phyloP scores from a whole-genome alignment of 148 eudicot genomes.

The Limonium bicolor region DNA sequence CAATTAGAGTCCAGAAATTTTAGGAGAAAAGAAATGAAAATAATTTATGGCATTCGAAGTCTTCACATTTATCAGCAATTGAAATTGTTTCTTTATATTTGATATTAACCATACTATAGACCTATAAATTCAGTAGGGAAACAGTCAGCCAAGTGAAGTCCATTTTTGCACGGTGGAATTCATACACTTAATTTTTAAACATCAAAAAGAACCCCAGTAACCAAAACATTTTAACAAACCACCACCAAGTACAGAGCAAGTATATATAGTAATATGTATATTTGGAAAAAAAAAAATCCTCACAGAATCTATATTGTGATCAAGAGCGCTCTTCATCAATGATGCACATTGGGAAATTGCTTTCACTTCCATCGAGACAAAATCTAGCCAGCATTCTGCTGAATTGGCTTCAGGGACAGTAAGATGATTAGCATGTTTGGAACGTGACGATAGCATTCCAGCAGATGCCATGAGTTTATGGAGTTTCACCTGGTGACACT shows the following conservation, averaged over 20 bases:
- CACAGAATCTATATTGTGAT: conserved; percentile 39
- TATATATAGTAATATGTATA: neutral
- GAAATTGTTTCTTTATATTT: too few species aligned
- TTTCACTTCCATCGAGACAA: conserved; percentile 67
- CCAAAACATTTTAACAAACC: neutral
- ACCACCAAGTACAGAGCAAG: neutral
- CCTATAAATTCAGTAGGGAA: too few species aligned
- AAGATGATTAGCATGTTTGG: conserved; percentile 19
- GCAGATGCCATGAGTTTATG: conserved; percentile 65
- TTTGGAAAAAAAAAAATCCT: conserved; percentile 20
- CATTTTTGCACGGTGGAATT: too few species aligned
- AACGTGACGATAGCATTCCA: conserved; percentile 51
- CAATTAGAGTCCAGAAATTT: too few species aligned
- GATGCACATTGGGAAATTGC: conserved; percentile 69
- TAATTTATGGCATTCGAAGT: too few species aligned
- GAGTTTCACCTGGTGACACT: conserved; percentile 67
- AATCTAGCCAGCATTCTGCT: conserved; percentile 26
- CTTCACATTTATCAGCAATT: too few species aligned
- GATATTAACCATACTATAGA: too few species aligned
- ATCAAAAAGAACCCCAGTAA: too few species aligned
- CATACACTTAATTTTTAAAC: too few species aligned
- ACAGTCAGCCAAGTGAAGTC: too few species aligned
- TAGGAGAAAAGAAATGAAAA: too few species aligned
- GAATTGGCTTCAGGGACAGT: conserved; percentile 29
- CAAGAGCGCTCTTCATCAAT: conserved; percentile 40